Evolutionary conservation across 257 asterid species (phyloP).

Genomic region (Linaria vulgaris): DNA sequence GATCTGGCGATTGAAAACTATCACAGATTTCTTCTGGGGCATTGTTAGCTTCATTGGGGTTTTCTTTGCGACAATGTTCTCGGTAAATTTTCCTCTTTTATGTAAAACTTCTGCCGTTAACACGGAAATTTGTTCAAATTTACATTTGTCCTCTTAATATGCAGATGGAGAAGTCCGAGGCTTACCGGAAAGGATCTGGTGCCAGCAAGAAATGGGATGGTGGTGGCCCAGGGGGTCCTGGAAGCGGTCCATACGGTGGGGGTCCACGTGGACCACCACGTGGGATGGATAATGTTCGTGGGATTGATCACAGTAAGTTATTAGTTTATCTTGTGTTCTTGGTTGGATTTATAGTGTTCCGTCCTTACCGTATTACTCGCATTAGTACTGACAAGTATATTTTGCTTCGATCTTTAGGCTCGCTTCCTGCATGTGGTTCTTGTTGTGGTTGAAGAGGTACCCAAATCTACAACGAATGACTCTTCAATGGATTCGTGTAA

Average conservation of each 20-base stretch:
- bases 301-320: constrained; percentile 87
- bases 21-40: constrained; percentile 81
- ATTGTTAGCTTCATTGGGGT: constrained; percentile 63
- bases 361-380: not conserved
- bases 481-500: constrained; percentile 10
- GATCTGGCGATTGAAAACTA: constrained; percentile 80
- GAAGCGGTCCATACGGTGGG: constrained; percentile 84
- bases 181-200: constrained; percentile 71
- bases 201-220: constrained; percentile 97
- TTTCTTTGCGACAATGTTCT: constrained; percentile 83
- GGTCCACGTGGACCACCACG: constrained; percentile 96
- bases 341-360: not conserved
- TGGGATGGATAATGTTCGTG: constrained; percentile 79
- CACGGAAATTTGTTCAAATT: not conserved
- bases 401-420: constrained; percentile 39
- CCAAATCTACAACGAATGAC: constrained; percentile 1
- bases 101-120: not conserved
- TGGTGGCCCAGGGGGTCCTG: constrained; percentile 94
- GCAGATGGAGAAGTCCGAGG: constrained; percentile 93
- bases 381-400: not conserved
- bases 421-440: constrained; percentile 98
- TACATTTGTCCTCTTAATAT: constrained; percentile 17
- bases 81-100: constrained; percentile 50
- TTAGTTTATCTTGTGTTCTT: not conserved
- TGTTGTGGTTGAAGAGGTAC: constrained; percentile 64